A percentile compares a stretch with the other conserved stretches of the same genome.
Evolutionary conservation across 371 early-diverging fungal genomes (phyloP).

Genomic region (Choanephora cucurbitarum): DNA sequence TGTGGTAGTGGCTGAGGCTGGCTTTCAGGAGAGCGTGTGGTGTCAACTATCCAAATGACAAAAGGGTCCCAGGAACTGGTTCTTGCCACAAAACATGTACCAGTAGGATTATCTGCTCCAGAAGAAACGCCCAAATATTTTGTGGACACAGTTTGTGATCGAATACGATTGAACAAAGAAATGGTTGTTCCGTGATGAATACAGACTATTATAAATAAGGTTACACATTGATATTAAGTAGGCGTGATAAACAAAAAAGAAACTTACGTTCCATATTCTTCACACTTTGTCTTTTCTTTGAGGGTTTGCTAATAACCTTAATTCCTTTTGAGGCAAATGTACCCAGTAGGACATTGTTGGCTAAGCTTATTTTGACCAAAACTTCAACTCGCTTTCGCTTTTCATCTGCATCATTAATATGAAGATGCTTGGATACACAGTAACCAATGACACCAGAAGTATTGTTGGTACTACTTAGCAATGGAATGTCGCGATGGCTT

Average conservation of each 20-base stretch:
- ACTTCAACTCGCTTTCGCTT: slow-evolving; percentile 80
- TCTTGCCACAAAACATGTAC: slow-evolving; percentile 78
- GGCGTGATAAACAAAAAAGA: not conserved
- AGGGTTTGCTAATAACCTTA: slow-evolving; percentile 87
- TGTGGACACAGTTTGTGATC: slow-evolving; percentile 87
- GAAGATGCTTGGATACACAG: slow-evolving; percentile 82
- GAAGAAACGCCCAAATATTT: slow-evolving; percentile 77
- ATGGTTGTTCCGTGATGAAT: slow-evolving; percentile 84
- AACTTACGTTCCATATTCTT: slow-evolving; percentile 79
- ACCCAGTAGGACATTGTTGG: slow-evolving; percentile 62
- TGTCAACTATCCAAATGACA: slow-evolving; percentile 85
- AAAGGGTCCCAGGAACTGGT: slow-evolving; percentile 87
- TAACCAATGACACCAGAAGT: slow-evolving; percentile 56
- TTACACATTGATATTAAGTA: not conserved
- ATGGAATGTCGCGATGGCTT: slow-evolving; percentile 6
- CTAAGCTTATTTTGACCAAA: slow-evolving; percentile 66
- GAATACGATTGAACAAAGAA: slow-evolving; percentile 82
- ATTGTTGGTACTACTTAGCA: slow-evolving; percentile 32
- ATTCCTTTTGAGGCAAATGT: slow-evolving; percentile 75
- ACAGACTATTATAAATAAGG: slow-evolving; percentile 56
- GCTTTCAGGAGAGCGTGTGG: slow-evolving; percentile 48
- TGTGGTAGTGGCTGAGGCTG: slow-evolving; percentile 35
- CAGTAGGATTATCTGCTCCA: slow-evolving; percentile 39
- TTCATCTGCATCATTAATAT: slow-evolving; percentile 83
- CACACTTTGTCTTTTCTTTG: slow-evolving; percentile 82